Base-by-base conservation (phyloP, 2,329 filamentous ascomycete species). In the Colletotrichum sp. region DNA sequence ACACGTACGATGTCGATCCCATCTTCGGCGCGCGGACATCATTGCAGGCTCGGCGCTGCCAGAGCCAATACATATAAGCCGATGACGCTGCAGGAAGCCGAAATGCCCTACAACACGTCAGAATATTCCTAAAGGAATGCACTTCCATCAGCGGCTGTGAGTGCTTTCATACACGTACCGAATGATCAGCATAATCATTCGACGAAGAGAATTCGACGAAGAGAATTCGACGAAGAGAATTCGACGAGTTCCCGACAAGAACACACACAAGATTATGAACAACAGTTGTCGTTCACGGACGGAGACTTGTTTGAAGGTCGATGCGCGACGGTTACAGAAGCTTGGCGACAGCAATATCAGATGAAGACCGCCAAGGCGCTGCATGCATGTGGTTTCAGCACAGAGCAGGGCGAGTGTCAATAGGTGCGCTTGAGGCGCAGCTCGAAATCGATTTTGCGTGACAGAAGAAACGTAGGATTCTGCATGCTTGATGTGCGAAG, bases 21-120 rank as follows among this genome's bases (percentile, higher is more conserved):
- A 76, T 69, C 64, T 76, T 76, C 70, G 70, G 57, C 59, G 64
- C 57, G 57, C 64, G 65, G 74, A 60, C 71, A 36, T 26, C 10
- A 15, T 13, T 26, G 21, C 44, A 74, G 74, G 28, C 21, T 69
- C 57, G 62, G 65, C 65, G 74, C 64, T 66, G 65, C 21, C 32
- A 60, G 44, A 65, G 21, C 34, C 28, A n/a, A 15, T 28, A 24
- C 24, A 9, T 10, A 10, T n/a, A 9, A 28, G 12, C 28, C 13
- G n/a, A 59, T 30, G 44, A 39, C n/a, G 44, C 28, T 28, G 59
- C 36, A 34, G 15, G 21, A 30, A 49, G 18, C n/a, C 26, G 34
- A 26, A 8, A 6, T 32, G 62, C 24, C 34, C 21, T 64, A 28
- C 3, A 8, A 63, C 28, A 63, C 18, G 59, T 52, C 44, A 36